phyloP scores from a whole-genome alignment of 305 asterid genomes.

The Lippia alba region DNA sequence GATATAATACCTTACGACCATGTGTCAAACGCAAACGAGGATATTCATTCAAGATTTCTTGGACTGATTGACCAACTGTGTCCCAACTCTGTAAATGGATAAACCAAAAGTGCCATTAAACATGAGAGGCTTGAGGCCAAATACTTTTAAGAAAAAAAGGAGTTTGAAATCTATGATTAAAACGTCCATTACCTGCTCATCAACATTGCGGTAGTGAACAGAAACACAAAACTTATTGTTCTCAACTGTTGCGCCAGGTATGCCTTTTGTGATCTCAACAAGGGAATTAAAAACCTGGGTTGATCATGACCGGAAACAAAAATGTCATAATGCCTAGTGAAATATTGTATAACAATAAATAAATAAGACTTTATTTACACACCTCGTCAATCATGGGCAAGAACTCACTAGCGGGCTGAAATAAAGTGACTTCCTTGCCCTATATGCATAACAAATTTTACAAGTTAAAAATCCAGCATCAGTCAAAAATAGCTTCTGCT shows the following conservation, averaged over 20 bases:
- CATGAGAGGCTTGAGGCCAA: conserved; percentile 1
- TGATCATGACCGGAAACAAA: conserved; percentile 16
- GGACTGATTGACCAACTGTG: conserved; percentile 59
- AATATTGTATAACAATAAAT: not conserved
- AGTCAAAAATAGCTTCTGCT: not conserved
- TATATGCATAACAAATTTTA: conserved; percentile 37
- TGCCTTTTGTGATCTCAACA: conserved; percentile 65
- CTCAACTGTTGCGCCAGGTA: conserved; percentile 78
- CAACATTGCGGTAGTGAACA: conserved; percentile 92
- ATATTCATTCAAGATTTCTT: conserved; percentile 63
- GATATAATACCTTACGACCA: conserved; percentile 83
- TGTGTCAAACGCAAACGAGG: conserved; percentile 91
- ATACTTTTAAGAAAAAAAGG: not conserved
- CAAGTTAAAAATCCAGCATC: conserved; percentile 3
- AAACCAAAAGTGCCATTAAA: conserved; percentile 18
- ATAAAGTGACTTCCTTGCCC: conserved; percentile 85
- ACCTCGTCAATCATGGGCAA: conserved; percentile 92
- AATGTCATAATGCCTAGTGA: conserved; percentile 12
- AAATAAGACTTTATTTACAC: conserved; percentile 16
- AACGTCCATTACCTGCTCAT: conserved; percentile 58
- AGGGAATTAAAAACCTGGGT: conserved; percentile 70
- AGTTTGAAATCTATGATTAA: not conserved
- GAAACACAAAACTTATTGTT: conserved; percentile 93
- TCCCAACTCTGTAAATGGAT: conserved; percentile 70
- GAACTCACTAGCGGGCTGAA: conserved; percentile 96